These are phyloP conservation scores for Colletotrichum sp. DNA, from an alignment of 2,329 filamentous ascomycete species.

Conservation along the genomic window DNA sequence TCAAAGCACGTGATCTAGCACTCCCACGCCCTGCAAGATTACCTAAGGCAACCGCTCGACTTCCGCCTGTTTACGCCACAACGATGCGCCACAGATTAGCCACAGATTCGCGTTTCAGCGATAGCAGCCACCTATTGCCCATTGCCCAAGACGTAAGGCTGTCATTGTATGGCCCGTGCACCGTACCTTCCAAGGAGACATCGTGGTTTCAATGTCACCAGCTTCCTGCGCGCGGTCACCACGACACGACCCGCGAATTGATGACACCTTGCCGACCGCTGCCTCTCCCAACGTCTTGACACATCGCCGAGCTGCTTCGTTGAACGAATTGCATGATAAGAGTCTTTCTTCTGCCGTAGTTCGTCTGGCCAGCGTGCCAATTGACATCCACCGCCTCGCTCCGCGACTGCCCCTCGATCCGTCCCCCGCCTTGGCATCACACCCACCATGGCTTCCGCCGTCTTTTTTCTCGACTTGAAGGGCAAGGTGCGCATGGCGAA, in stretches of 20 bases:
- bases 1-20: conserved; percentile 13
- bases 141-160: conserved; percentile 1
- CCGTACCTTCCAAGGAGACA: conserved; percentile 15
- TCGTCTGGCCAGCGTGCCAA: conserved; percentile 30
- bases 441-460: conserved; percentile 85
- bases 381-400: conserved; percentile 26
- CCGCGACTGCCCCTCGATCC: conserved; percentile 24
- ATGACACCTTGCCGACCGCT: neutral
- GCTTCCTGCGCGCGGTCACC: neutral
- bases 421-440: conserved; percentile 24
- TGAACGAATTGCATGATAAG: conserved; percentile 3
- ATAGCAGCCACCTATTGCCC: neutral
- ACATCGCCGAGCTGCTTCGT: neutral
- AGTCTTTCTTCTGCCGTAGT: conserved; percentile 13
- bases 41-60: neutral
- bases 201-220: conserved; percentile 23
- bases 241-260: conserved; percentile 3
- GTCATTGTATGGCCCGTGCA: conserved; percentile 13
- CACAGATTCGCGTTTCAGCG: neutral
- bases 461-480: conserved; percentile 99
- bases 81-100: neutral
- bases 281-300: neutral
- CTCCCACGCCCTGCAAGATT: neutral
- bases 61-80: neutral
- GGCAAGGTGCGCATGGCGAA: conserved; percentile 75